These are phyloP conservation scores for Collybia sordida DNA, from an alignment of 768 basidiomycete genomes.

Conservation along the genomic window DNA sequence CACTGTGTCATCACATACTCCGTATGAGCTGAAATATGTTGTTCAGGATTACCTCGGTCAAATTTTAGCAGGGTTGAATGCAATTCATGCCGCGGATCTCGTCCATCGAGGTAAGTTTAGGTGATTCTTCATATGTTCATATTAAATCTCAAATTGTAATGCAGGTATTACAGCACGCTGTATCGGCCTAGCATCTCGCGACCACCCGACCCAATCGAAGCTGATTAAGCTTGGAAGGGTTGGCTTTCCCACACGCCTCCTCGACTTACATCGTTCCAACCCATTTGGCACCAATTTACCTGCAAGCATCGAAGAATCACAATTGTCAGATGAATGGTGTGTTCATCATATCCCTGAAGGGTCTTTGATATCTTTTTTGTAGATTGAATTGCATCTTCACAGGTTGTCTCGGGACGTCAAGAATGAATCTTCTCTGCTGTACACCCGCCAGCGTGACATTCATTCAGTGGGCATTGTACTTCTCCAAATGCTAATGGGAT, in stretches of 20 bases:
- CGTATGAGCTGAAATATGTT: background rate
- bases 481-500: conserved; percentile 84
- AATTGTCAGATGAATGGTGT: conserved; percentile 47
- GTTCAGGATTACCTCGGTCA: conserved; percentile 75
- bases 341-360: background rate
- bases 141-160: background rate
- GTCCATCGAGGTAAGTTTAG: conserved; percentile 64
- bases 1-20: background rate
- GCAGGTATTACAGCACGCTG: conserved; percentile 58
- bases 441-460: conserved; percentile 78
- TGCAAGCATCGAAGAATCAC: conserved; percentile 29
- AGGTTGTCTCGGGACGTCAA: conserved; percentile 81
- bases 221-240: conserved; percentile 74
- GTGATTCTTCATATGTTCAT: background rate
- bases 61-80: conserved; percentile 67
- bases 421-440: conserved; percentile 71
- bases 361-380: background rate
- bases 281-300: conserved; percentile 53
- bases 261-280: conserved; percentile 85
- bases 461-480: conserved; percentile 79
- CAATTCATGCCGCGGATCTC: conserved; percentile 61
- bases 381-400: background rate
- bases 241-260: conserved; percentile 67
- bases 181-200: conserved; percentile 59
- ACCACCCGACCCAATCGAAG: conserved; percentile 53